Conservation (phyloP, 1,284 basidiomycete genomes). For the Anthracocystis panici-leucophaei region DNA sequence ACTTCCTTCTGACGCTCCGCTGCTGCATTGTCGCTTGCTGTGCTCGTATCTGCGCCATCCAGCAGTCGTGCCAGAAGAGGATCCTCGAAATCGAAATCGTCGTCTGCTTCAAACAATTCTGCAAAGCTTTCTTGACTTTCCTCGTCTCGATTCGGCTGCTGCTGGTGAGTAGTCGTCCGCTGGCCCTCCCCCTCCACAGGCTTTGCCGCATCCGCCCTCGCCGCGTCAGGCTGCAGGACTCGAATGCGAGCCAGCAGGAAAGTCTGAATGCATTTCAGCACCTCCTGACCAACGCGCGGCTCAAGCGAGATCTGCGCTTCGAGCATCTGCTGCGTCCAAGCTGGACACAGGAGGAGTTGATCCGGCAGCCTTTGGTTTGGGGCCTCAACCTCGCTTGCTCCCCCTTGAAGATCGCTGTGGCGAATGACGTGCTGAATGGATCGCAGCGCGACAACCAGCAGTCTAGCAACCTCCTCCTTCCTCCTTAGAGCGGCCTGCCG, state of each 20-base stretch:
- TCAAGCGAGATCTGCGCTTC: conserved; percentile 73
- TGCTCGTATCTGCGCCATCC: conserved; percentile 69
- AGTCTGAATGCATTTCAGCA: conserved; percentile 76
- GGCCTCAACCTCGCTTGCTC: neutral
- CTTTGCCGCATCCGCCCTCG: conserved; percentile 4
- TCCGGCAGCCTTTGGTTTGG: conserved; percentile 75
- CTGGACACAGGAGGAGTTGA: conserved; percentile 73
- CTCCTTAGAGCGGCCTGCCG: conserved; percentile 33
- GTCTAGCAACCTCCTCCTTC: conserved; percentile 40
- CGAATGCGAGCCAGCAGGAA: conserved; percentile 77
- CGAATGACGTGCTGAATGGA: conserved; percentile 77
- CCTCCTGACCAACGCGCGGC: conserved; percentile 74
- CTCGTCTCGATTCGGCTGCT: conserved; percentile 12
- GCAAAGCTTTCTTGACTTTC: conserved; percentile 79
- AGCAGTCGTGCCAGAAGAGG: conserved; percentile 75
- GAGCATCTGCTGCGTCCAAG: conserved; percentile 77
- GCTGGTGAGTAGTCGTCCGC: neutral
- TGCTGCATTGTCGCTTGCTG: conserved; percentile 70
- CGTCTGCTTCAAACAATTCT: conserved; percentile 74
- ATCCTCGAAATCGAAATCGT: conserved; percentile 76
- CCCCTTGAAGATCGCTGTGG: conserved; percentile 72
- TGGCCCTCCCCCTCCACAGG: conserved; percentile 1
- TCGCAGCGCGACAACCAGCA: conserved; percentile 71
- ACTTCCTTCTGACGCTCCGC: conserved; percentile 8
- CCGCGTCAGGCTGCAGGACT: conserved; percentile 60